Evolutionary conservation across 805 yeast genomes (phyloP).

Genomic region (Zygotorulaspora florentina): DNA sequence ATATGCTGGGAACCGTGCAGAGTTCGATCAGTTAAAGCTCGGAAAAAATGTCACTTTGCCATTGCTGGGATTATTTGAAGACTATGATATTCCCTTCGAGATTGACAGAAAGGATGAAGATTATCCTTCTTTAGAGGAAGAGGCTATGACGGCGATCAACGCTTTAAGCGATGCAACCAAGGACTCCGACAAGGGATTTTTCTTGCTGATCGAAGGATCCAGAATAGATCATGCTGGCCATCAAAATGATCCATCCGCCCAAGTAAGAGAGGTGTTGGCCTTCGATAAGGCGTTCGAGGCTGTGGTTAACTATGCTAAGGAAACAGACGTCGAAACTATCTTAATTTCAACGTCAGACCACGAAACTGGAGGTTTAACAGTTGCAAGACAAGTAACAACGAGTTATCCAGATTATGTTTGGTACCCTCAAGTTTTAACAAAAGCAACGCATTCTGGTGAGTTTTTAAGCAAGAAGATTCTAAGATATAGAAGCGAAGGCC

Average conservation of each 20-base stretch:
- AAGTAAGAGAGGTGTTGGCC: conserved; percentile 85
- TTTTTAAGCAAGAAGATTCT: conserved; percentile 49
- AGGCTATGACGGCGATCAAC: conserved; percentile 67
- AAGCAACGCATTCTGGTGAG: conserved; percentile 77
- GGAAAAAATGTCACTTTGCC: conserved; percentile 73
- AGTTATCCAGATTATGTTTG: conserved; percentile 82
- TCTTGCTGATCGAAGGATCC: conserved; percentile 83
- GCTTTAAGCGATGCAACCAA: conserved; percentile 63
- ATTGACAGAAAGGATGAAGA: conserved; percentile 60
- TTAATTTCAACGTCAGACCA: conserved; percentile 86
- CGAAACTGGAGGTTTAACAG: conserved; percentile 93
- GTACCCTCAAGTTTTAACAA: conserved; percentile 72
- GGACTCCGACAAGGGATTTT: conserved; percentile 78
- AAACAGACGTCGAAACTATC: conserved; percentile 68
- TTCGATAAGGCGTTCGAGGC: conserved; percentile 78
- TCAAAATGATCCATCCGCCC: conserved; percentile 90
- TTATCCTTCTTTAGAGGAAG: conserved; percentile 77
- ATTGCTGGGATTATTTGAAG: conserved; percentile 69
- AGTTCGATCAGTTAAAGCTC: conserved; percentile 51
- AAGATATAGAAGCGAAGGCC: conserved; percentile 30
- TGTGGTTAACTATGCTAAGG: conserved; percentile 64
- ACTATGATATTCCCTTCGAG: conserved; percentile 78
- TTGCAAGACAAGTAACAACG: conserved; percentile 68
- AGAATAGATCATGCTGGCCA: conserved; percentile 96
- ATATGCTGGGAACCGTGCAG: conserved; percentile 57